Evolutionary conservation across 2,329 filamentous ascomycete genomes (phyloP).

Genomic region (Cercospora sojina): DNA sequence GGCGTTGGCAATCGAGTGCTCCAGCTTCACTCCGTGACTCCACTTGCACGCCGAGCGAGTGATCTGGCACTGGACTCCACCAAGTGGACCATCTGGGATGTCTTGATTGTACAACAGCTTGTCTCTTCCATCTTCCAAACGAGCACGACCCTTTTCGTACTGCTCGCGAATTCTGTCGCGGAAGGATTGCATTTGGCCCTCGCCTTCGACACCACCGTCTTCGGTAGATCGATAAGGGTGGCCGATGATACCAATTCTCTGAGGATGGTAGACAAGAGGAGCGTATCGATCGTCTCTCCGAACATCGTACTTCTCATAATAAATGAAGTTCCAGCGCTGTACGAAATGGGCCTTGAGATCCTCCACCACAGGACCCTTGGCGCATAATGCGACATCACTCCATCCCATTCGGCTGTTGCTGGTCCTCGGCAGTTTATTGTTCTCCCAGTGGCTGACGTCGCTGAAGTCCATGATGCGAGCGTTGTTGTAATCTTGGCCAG

Average conservation of each 20-base stretch:
- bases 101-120: slow-evolving; percentile 23
- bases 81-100: slow-evolving; percentile 51
- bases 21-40: slow-evolving; percentile 58
- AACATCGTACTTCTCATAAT: slow-evolving; percentile 72
- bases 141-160: slow-evolving; percentile 29
- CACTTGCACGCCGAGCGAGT: slow-evolving; percentile 60
- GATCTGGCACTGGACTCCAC: slow-evolving; percentile 76
- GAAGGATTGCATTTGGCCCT: slow-evolving; percentile 37
- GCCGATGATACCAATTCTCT: slow-evolving; percentile 37
- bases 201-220: slow-evolving; percentile 29
- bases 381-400: slow-evolving; percentile 79
- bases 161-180: slow-evolving; percentile 34
- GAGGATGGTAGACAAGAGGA: slow-evolving; percentile 40
- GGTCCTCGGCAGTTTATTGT: slow-evolving; percentile 78
- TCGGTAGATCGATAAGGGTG: slow-evolving; percentile 34
- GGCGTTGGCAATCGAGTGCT: slow-evolving; percentile 89
- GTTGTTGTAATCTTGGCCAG: slow-evolving; percentile 92
- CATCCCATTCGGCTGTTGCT: slow-evolving; percentile 82
- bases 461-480: slow-evolving; percentile 78
- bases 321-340: slow-evolving; percentile 92
- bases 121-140: slow-evolving; percentile 30
- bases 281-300: slow-evolving; percentile 54
- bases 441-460: slow-evolving; percentile 75
- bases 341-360: slow-evolving; percentile 76
- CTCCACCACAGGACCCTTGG: slow-evolving; percentile 71